Percentiles rank a stretch among this genome's conserved stretches.
Evolutionary conservation across 257 asterid genomes (phyloP).

Genomic region (Nicotiana knightiana): DNA sequence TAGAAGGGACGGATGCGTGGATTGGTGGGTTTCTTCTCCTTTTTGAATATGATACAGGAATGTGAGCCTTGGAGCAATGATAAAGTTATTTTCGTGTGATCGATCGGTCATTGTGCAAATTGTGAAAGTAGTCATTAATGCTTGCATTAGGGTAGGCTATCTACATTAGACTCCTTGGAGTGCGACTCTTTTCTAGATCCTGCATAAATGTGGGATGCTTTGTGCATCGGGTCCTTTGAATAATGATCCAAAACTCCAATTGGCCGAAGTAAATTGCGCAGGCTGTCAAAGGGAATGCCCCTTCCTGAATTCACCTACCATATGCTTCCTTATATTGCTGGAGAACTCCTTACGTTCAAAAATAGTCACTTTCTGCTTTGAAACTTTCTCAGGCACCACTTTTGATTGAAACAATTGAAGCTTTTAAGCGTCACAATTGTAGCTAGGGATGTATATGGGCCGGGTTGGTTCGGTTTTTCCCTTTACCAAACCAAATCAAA

Average conservation of each 20-base stretch:
- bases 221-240: too few species aligned
- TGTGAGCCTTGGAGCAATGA: rapidly evolving
- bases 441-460: too few species aligned
- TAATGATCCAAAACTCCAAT: not conserved
- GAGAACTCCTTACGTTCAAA: not conserved
- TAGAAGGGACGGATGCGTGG: not conserved
- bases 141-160: too few species aligned
- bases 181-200: too few species aligned
- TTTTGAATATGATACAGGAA: not conserved
- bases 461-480: too few species aligned
- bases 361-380: not conserved
- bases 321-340: not conserved
- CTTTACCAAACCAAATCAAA: too few species aligned
- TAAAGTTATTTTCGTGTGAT: too few species aligned
- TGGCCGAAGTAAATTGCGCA: not conserved
- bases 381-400: not conserved
- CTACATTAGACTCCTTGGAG: too few species aligned
- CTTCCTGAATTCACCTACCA: not conserved
- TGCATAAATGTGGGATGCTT: too few species aligned
- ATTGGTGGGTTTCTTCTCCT: not conserved
- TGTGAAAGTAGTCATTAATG: too few species aligned
- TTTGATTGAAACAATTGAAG: not conserved
- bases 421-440: not conserved
- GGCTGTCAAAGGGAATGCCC: not conserved
- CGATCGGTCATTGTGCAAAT: too few species aligned